phyloP scores from a whole-genome alignment of 2,329 filamentous ascomycete genomes.

The Aspergillus oerlinghausenensis region DNA sequence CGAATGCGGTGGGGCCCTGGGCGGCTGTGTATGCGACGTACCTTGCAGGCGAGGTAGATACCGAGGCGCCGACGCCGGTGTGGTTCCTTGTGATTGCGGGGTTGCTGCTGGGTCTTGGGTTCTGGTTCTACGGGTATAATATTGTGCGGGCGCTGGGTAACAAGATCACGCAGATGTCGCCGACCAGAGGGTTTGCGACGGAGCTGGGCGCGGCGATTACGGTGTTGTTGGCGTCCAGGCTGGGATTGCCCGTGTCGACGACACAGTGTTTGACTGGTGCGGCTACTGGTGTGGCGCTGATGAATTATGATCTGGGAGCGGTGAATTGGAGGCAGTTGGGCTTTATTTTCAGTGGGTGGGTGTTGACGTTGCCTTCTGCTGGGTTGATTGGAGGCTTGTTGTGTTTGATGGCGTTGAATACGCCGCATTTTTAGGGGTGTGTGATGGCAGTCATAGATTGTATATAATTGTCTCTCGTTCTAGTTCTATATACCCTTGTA shows the following conservation, averaged over 20 bases:
- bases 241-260: conserved; percentile 36
- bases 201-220: conserved; percentile 42
- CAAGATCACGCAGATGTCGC: conserved; percentile 40
- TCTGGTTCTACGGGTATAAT: conserved; percentile 42
- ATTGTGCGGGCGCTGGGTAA: conserved; percentile 41
- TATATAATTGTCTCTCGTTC: not conserved
- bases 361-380: conserved; percentile 42
- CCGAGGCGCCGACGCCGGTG: conserved; percentile 32
- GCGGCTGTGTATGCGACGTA: conserved; percentile 36
- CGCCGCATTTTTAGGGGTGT: conserved; percentile 28
- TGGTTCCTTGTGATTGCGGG: conserved; percentile 41
- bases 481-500: conserved; percentile 29
- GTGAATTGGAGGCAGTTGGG: conserved; percentile 44
- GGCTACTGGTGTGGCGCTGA: conserved; percentile 33
- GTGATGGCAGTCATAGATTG: not conserved
- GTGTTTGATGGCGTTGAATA: conserved; percentile 40
- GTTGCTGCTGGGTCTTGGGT: conserved; percentile 37
- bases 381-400: conserved; percentile 39
- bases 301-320: conserved; percentile 35
- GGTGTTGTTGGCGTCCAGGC: conserved; percentile 30
- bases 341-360: conserved; percentile 44
- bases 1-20: conserved; percentile 42
- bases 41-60: conserved; percentile 26
- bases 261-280: conserved; percentile 37
- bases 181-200: conserved; percentile 27